Percentiles rank a stretch among this genome's conserved stretches.
These are phyloP conservation scores for Plasmodium malariae DNA, from an alignment of 169 alveolate species.

Conservation along the genomic window DNA sequence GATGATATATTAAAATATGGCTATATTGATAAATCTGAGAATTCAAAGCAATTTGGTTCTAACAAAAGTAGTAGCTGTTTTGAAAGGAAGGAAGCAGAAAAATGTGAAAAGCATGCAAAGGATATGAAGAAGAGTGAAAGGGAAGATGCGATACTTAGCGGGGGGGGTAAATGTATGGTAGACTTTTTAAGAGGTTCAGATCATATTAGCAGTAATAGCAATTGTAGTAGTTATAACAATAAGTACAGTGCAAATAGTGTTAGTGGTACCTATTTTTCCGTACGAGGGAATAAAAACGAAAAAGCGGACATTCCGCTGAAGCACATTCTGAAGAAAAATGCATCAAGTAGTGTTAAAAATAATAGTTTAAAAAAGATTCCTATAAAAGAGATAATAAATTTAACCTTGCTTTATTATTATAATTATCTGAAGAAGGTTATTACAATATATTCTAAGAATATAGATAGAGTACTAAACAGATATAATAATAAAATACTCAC, in stretches of 20 bases:
- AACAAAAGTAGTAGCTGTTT: background rate
- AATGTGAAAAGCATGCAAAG: background rate
- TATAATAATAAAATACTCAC: background rate
- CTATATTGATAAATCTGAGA: background rate
- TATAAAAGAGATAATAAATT: conserved; percentile 42
- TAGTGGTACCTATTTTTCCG: no score
- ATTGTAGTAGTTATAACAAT: no score
- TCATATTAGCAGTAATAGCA: no score
- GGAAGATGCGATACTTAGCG: background rate
- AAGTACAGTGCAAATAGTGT: no score
- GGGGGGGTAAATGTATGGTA: no score
- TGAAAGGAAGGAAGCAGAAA: background rate
- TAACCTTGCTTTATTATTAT: conserved; percentile 40
- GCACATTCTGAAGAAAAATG: background rate
- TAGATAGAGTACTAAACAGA: background rate
- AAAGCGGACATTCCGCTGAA: background rate
- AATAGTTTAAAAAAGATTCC: conserved; percentile 9
- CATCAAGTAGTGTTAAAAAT: background rate
- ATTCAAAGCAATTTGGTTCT: background rate
- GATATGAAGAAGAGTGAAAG: background rate
- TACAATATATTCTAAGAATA: conserved; percentile 9
- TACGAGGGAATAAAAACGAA: background rate
- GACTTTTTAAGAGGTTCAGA: no score
- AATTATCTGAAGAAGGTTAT: conserved; percentile 22
- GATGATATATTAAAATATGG: background rate